Evolutionary conservation across 352 stramenopile genomes (phyloP), one percentile per base, ranked within the genome.

Genomic region (Pythium aphanidermatum): DNA sequence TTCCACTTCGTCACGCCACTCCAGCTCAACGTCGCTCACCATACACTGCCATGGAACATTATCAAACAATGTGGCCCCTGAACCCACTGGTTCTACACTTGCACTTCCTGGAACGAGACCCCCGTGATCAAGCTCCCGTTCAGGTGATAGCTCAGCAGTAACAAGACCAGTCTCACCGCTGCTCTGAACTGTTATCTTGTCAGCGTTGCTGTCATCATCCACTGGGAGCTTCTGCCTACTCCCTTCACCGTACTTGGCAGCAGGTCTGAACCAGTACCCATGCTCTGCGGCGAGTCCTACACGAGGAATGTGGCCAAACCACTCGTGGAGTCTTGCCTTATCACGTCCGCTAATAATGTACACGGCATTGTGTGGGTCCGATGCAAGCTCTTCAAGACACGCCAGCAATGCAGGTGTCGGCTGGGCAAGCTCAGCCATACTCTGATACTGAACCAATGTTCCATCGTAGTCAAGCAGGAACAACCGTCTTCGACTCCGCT

Each of bases 401-500:
- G 74, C 58, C 4, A 87, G 48, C 38, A 91, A 38, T 12, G 63
- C 53, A n/a, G 65, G 25, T 14, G 76, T 77, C 17, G 79, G 79
- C 20, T 68, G 63, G 0, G 79, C 76, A 6, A 91, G 63, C 39
- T 87, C 72, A 1, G 77, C 65, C 72, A 88, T 86, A 31, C 73
- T 88, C 50, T 87, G 74, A 38, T 83, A 91, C 32, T 82, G 74
- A 24, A 90, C 70, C 13, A 95, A 68, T 10, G 82, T 91, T 9
- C 81, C 83, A 29, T 93, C 81, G 51, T 95, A 93, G 53, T 95
- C 83, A 23, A 93, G 58, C 28, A 95, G 62, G 42, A 95, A 80
- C 17, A 95, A 55, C 7, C 84, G 80, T 19, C 80, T 74, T 24
- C 82, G 75, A 46, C 80, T 92, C 26, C 84, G 67, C 46, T 90